Evolutionary conservation across 352 stramenopile genomes (phyloP).

Genomic region (Phytophthora aleatoria): DNA sequence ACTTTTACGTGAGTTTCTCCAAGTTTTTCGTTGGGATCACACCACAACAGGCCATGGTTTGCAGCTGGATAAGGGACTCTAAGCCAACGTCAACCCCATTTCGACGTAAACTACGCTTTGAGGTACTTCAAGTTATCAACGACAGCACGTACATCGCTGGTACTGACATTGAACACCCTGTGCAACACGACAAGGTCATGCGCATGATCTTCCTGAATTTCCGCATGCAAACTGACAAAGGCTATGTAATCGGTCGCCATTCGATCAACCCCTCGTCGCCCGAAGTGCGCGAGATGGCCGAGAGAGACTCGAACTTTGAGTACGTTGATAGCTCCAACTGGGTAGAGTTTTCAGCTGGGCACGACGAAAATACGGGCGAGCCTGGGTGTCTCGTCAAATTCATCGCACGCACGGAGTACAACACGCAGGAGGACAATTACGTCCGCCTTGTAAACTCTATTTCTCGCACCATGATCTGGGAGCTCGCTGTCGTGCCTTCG

Average conservation of each 20-base stretch:
- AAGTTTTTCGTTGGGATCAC: slow-evolving; percentile 52
- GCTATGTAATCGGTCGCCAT: slow-evolving; percentile 62
- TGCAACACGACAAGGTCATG: slow-evolving; percentile 56
- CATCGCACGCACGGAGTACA: slow-evolving; percentile 59
- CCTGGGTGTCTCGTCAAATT: slow-evolving; percentile 65
- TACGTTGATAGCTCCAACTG: slow-evolving; percentile 62
- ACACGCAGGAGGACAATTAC: slow-evolving; percentile 62
- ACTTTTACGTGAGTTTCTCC: slow-evolving; percentile 59
- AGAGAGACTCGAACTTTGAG: slow-evolving; percentile 47
- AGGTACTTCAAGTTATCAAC: slow-evolving; percentile 53
- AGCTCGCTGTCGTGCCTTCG: slow-evolving; percentile 52
- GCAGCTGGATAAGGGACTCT: slow-evolving; percentile 39
- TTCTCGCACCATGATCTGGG: slow-evolving; percentile 60
- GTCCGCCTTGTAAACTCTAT: slow-evolving; percentile 57
- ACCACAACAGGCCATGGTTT: slow-evolving; percentile 47
- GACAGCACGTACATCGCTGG: slow-evolving; percentile 55
- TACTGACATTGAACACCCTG: slow-evolving; percentile 51
- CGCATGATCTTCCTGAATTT: slow-evolving; percentile 52
- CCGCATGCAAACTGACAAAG: slow-evolving; percentile 53
- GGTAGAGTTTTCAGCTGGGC: slow-evolving; percentile 50
- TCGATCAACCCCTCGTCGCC: slow-evolving; percentile 58
- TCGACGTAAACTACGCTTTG: slow-evolving; percentile 43
- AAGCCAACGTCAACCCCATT: slow-evolving; percentile 38
- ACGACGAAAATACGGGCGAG: slow-evolving; percentile 37
- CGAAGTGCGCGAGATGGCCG: slow-evolving; percentile 38